Percentiles rank a stretch among this genome's conserved stretches.
These are phyloP conservation scores for Austroboletus niveus DNA, from an alignment of 1,284 basidiomycete species.

Conservation along the genomic window DNA sequence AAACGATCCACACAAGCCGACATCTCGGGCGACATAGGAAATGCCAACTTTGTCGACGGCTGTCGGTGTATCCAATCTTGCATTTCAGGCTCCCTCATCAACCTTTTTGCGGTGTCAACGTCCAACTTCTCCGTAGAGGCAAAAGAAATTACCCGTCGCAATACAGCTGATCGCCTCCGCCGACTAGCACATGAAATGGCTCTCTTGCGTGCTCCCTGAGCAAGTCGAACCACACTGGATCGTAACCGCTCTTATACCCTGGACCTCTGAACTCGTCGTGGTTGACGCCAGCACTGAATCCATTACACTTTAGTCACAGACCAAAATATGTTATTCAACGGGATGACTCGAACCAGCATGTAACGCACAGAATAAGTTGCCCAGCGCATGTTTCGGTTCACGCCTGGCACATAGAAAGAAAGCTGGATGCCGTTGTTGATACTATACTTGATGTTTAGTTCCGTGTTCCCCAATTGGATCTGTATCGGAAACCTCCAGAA, in stretches of 20 bases:
- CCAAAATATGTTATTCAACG: not conserved
- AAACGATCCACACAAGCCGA: slow-evolving; percentile 81
- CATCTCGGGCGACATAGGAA: slow-evolving; percentile 74
- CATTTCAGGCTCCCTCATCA: slow-evolving; percentile 74
- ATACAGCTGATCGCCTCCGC: slow-evolving; percentile 85
- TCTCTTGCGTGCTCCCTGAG: slow-evolving; percentile 74
- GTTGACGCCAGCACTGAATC: slow-evolving; percentile 78
- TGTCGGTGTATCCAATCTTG: slow-evolving; percentile 79
- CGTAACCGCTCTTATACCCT: slow-evolving; percentile 75
- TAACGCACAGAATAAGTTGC: slow-evolving; percentile 79
- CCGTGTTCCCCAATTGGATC: slow-evolving; percentile 69
- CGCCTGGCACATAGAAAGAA: slow-evolving; percentile 83
- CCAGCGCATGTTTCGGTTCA: slow-evolving; percentile 87
- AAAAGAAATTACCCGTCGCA: slow-evolving; percentile 60
- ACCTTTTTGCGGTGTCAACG: slow-evolving; percentile 33
- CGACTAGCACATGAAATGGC: slow-evolving; percentile 85
- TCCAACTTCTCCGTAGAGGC: not conserved
- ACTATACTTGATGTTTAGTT: slow-evolving; percentile 80
- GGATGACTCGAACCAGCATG: slow-evolving; percentile 19
- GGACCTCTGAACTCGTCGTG: slow-evolving; percentile 76
- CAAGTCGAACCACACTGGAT: slow-evolving; percentile 92
- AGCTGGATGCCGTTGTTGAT: slow-evolving; percentile 78
- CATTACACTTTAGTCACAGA: slow-evolving; percentile 63
- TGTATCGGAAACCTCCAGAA: slow-evolving; percentile 96
- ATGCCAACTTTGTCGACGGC: slow-evolving; percentile 60